Evolutionary conservation across 108 stramenopile species (phyloP), one percentile per base, ranked within the genome.

Genomic region (Cyclostephanos invisitatus): DNA sequence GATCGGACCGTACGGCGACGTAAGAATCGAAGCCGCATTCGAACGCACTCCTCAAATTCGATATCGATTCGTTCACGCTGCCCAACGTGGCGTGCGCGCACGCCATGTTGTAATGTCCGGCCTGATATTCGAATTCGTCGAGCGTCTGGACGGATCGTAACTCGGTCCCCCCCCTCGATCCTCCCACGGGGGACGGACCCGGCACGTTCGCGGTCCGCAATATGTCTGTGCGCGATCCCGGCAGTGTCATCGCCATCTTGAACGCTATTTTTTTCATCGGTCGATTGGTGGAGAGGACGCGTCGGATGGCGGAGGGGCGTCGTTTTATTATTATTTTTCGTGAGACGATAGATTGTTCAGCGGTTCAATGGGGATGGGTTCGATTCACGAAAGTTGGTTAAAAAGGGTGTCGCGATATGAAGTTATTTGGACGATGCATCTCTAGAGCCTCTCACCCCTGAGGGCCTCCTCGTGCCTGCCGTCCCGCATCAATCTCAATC

Each of bases 21-120:
- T 81, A 93, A 68, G 89, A 89, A 48, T 93, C 88, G 67, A 93
- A 93, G 49, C 92, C 92, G 79, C 81, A 78, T 50, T 88, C 83
- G 74, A 90, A 90, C 7, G 89, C 86, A 37, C 73, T 77, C 51
- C 84, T 62, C 25, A 93, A 69, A 66, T 86, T 88, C 7, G 66
- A 70, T 37, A 92, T 70, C 11, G 78, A 83, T 35, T 90, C 89
- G 14, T 74, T 81, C 3, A 86, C 59, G 63, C 87, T 79, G 15
- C 85, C 84, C 42, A 93, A 68, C 51, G 84, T 57, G 3, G 92
- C 81, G 61, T 93, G 73, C 28, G 88, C 85, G 68, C 92, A 93
- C 0, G 92, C 92, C 64, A 93, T 83, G 51, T 93, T 93, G 78
- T 93, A 93, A 66, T 93, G 86, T 9, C 87, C 92, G 10, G 92